Base-by-base conservation (phyloP, 2,329 filamentous ascomycete genomes). In the Penicillium sp. region DNA sequence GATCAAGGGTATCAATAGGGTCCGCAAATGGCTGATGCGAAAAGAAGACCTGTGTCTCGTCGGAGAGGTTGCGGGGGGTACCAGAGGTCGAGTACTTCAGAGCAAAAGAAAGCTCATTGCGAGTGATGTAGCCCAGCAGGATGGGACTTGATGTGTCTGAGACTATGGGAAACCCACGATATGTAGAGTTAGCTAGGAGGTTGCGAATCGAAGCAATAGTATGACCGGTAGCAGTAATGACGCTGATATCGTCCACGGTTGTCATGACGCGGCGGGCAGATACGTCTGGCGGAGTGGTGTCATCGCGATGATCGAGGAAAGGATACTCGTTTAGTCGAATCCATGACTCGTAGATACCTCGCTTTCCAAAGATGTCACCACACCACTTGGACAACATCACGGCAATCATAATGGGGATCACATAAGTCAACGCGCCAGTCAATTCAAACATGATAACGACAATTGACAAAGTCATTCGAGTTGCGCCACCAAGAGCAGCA, bases 361-460 rank as follows among this genome's bases (percentile, higher is more conserved):
- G 86, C 54, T 90, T 90, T 26, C 90, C 92, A 73, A 99, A 92
- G 48, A 92, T 93, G 73, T 99, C 94, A 68, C 92, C 94, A 26
- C 96, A 91, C 94, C 94, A 99, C 78, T 99, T 99, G 60, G 90
- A 90, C 43, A 97, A 82, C 92, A 99, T 96, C 69, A 99, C 94
- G 42, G 92, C 92, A 61, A 99, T 90, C 94, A 99, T 99, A 74
- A 97, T 99, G 53, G 94, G 94, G 8, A 99, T 85, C 47, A 99
- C 93, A 70, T 97, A 97, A 1, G 92, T 96, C 29, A 99, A 82
- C 1, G 94, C 94, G 50, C 94, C 94, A 0, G 94, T 99, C 54
- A 99, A 86, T 78, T 99, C 94, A 69, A 99, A 99, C 89, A 97
- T 97, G 77, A 99, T 99, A 68, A 97, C 94, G 5, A 99, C 93